These are phyloP conservation scores for Geopyxis carbonaria DNA, from an alignment of 495 filamentous ascomycete species.

Conservation along the genomic window DNA sequence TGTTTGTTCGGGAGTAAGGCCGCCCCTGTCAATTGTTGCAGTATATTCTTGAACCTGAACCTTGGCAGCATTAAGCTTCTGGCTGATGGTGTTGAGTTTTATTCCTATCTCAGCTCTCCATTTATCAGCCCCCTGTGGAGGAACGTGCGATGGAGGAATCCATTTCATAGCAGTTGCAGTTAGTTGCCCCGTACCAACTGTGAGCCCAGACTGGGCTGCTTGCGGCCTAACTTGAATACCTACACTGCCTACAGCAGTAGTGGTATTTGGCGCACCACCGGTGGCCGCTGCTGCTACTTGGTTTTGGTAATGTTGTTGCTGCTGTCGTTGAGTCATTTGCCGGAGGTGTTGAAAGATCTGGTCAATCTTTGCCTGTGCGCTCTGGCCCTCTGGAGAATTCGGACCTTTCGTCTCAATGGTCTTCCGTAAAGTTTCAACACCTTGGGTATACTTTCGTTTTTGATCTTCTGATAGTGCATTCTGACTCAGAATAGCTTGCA, in stretches of 20 bases:
- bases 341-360: conserved; percentile 48
- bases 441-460: conserved; percentile 46
- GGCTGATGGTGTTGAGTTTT: conserved; percentile 15
- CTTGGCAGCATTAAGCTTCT: conserved; percentile 18
- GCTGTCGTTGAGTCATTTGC: conserved; percentile 34
- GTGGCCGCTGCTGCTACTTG: conserved; percentile 3
- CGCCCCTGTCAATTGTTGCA: conserved; percentile 7
- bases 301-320: conserved; percentile 9
- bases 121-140: conserved; percentile 14
- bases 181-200: not conserved
- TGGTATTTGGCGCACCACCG: not conserved
- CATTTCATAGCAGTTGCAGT: conserved; percentile 11
- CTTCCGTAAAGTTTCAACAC: conserved; percentile 44
- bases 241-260: conserved; percentile 1
- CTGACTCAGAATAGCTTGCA: conserved; percentile 12
- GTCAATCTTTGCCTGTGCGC: conserved; percentile 45
- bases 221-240: not conserved
- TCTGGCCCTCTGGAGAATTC: conserved; percentile 38
- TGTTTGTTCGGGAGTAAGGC: conserved; percentile 13
- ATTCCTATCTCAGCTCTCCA: conserved; percentile 17
- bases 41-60: conserved; percentile 10
- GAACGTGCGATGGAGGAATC: conserved; percentile 14
- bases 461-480: conserved; percentile 40
- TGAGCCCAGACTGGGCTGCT: not conserved
- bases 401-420: conserved; percentile 40